Base-by-base conservation (phyloP, 2,329 filamentous ascomycete species). In the Thelonectria olida region DNA sequence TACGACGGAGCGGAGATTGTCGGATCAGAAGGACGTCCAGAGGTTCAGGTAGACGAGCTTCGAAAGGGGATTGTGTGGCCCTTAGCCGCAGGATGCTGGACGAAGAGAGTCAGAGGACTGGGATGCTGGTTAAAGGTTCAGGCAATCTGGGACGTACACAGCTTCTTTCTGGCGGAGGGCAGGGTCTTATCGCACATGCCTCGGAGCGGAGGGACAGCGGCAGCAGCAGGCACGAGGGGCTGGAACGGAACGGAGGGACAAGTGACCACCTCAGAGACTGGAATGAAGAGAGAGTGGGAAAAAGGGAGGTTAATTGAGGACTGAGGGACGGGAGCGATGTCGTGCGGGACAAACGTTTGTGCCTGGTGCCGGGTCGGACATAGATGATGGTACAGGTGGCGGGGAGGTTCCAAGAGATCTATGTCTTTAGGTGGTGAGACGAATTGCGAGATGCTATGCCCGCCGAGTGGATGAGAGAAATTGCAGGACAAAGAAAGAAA, bases 181-280 rank as follows among this genome's bases (percentile, higher is more conserved):
- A 48, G 50, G 45, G 44, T 65, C 58, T 63, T 54, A 50, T 67
- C 52, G 61, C 64, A 70, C 68, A 71, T 71, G 61, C 67, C 67
- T 67, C 23, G 52, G 45, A 54, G 58, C 55, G 22, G 52, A 54
- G 42, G 31, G 52, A 49, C 42, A 25, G 54, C 22, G 50, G 47
- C 9, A 64, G 54, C 58, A 61, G 23, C 44, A 59, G 48, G 59
- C 57, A 63, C 61, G 44, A 60, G 45, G 61, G 61, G 41, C 61
- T n/a, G n/a, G n/a, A n/a, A n/a, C n/a, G n/a, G n/a, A 64, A 62
- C 55, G 54, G 54, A 38, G 58, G 66, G 20, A 41, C 6, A n/a
- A 47, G 27, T 19, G 44, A n/a, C n/a, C 44, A 44, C 27, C 19
- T 25, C 22, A 50, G 17, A 20, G 38, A 23, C 54, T 48, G 50